phyloP scores from a whole-genome alignment of 495 filamentous ascomycete genomes.

The Sphaerosporella brunnea region DNA sequence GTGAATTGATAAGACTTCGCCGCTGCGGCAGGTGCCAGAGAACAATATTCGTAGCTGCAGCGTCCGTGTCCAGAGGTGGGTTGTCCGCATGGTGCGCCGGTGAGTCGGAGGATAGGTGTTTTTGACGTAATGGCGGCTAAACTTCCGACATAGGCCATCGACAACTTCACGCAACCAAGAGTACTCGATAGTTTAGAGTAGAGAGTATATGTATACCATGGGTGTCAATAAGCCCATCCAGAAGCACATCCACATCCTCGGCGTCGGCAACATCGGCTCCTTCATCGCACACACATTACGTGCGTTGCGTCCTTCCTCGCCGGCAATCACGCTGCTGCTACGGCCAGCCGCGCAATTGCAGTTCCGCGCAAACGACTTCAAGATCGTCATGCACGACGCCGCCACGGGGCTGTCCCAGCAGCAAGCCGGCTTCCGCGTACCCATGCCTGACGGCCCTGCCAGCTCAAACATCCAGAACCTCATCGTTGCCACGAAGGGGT shows the following conservation, averaged over 20 bases:
- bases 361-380: neutral
- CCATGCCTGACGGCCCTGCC: too few species aligned
- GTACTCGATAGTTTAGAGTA: too few species aligned
- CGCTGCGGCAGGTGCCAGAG: slow-evolving; percentile 28
- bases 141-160: too few species aligned
- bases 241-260: slow-evolving; percentile 41
- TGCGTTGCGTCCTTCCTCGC: slow-evolving; percentile 24
- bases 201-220: too few species aligned
- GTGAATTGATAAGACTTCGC: slow-evolving; percentile 34
- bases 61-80: too few species aligned
- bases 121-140: too few species aligned
- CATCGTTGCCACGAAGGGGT: slow-evolving; percentile 50
- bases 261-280: slow-evolving; percentile 38
- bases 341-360: slow-evolving; percentile 20
- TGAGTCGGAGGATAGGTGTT: too few species aligned
- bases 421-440: too few species aligned
- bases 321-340: slow-evolving; percentile 32
- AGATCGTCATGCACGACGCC: neutral
- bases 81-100: too few species aligned
- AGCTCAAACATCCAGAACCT: slow-evolving; percentile 45
- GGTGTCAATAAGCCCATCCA: too few species aligned
- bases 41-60: too few species aligned
- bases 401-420: slow-evolving; percentile 11
- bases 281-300: slow-evolving; percentile 34
- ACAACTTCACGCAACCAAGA: too few species aligned